A percentile compares a stretch with the other conserved stretches of the same genome.
phyloP scores from a whole-genome alignment of 148 eudicot genomes.

The Cornus kousa region DNA sequence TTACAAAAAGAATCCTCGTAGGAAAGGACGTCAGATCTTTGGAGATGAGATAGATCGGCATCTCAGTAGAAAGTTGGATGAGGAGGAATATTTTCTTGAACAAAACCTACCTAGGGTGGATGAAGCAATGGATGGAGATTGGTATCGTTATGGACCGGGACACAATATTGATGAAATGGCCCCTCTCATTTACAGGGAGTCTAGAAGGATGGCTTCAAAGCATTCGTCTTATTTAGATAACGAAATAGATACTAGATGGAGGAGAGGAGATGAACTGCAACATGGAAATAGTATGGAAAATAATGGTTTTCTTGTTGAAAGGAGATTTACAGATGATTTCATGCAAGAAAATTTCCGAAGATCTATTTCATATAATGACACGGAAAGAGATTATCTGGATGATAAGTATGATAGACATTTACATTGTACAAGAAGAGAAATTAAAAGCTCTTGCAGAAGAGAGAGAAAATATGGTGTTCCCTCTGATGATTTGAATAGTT shows the following conservation, averaged over 20 bases:
- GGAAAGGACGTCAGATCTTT: constrained; percentile 2
- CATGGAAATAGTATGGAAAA: constrained; percentile 6
- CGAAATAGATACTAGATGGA: constrained; percentile 11
- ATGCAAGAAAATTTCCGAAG: constrained; percentile 14
- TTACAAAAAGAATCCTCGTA: constrained; percentile 10
- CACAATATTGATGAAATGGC: constrained; percentile 8
- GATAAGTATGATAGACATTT: constrained; percentile 11
- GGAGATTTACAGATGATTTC: constrained; percentile 10
- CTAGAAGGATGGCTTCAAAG: constrained; percentile 10
- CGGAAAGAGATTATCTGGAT: constrained; percentile 13
- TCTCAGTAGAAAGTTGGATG: constrained; percentile 8
- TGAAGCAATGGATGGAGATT: constrained; percentile 17
- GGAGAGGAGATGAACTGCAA: constrained; percentile 15
- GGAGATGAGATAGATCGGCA: constrained; percentile 12
- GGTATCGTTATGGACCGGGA: constrained; percentile 15
- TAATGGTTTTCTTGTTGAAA: constrained; percentile 5
- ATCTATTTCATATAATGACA: constrained; percentile 7
- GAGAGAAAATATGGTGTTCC: constrained; percentile 11
- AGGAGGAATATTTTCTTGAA: constrained; percentile 8
- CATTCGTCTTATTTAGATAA: constrained; percentile 12
- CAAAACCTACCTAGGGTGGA: constrained; percentile 6
- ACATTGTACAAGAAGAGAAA: constrained; percentile 22
- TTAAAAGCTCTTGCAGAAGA: constrained; percentile 12
- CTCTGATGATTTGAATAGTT: constrained; percentile 5
- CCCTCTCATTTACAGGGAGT: constrained; percentile 11